Percentiles rank a stretch among this genome's conserved stretches.
phyloP scores from a whole-genome alignment of 208 protist species.

The Angomonas deanei region DNA sequence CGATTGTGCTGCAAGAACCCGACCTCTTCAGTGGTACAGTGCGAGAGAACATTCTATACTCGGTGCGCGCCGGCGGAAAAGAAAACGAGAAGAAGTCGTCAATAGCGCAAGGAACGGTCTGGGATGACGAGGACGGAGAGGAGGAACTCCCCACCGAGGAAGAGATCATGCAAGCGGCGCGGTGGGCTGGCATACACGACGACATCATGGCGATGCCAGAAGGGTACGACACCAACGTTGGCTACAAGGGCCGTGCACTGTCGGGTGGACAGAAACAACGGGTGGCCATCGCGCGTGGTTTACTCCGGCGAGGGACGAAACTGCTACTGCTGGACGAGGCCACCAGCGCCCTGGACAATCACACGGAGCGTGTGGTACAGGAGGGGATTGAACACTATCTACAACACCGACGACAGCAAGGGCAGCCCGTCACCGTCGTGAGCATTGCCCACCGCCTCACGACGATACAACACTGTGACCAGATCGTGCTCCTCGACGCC shows the following conservation, averaged over 20 bases:
- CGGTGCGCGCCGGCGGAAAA: constrained; percentile 16
- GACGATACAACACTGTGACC: constrained; percentile 67
- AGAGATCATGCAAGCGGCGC: constrained; percentile 49
- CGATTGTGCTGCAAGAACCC: constrained; percentile 80
- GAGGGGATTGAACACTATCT: constrained; percentile 42
- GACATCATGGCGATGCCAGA: constrained; percentile 38
- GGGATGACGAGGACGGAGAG: no score
- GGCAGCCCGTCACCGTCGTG: constrained; percentile 45
- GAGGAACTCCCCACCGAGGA: no score
- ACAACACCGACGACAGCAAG: no score
- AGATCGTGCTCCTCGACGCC: constrained; percentile 64
- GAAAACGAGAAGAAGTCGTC: no score
- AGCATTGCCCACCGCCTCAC: constrained; percentile 85
- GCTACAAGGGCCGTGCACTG: constrained; percentile 56
- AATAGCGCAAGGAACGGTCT: no score
- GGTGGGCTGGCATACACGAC: constrained; percentile 44
- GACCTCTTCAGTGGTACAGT: constrained; percentile 90
- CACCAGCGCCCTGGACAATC: constrained; percentile 75
- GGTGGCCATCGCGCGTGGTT: constrained; percentile 59
- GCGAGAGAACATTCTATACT: constrained; percentile 89
- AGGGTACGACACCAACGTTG: constrained; percentile 60
- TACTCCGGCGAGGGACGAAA: constrained; percentile 53
- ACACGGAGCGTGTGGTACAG: constrained; percentile 75
- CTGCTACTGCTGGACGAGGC: constrained; percentile 81
- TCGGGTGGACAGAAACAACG: constrained; percentile 72